These are phyloP conservation scores for Brasilioporus rufonigricans DNA, from an alignment of 768 basidiomycete species.

Conservation along the genomic window DNA sequence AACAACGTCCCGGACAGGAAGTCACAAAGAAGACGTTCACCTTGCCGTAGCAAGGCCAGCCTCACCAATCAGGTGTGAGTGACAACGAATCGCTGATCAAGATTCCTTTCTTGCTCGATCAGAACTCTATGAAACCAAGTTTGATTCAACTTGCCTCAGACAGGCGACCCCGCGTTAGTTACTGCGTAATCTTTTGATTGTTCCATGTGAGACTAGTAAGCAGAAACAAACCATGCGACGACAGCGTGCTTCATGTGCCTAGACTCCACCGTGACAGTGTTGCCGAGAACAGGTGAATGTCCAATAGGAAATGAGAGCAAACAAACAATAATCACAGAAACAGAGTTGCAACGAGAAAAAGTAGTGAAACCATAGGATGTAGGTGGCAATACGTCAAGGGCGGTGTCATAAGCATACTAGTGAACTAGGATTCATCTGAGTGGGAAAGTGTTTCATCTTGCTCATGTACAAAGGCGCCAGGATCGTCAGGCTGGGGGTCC, in stretches of 20 bases:
- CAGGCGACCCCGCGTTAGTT: conserved; percentile 10
- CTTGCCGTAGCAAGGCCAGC: conserved; percentile 6
- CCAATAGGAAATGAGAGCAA: not conserved
- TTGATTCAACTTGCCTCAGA: conserved; percentile 12
- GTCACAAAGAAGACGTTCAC: conserved; percentile 6
- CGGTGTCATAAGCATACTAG: not conserved
- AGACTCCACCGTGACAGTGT: not conserved
- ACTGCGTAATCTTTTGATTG: conserved; percentile 13
- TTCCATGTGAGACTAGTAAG: conserved; percentile 1
- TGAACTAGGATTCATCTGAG: conserved; percentile 11
- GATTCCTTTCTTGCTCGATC: not conserved
- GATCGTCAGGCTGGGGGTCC: not conserved
- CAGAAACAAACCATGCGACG: conserved; percentile 13
- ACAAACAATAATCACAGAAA: not conserved
- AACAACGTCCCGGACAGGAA: conserved; percentile 12
- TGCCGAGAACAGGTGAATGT: not conserved
- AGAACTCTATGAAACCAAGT: no score
- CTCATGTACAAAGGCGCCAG: not conserved
- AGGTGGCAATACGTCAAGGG: not conserved
- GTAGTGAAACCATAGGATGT: conserved; percentile 1
- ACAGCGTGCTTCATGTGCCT: conserved; percentile 23
- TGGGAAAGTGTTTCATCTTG: conserved; percentile 1
- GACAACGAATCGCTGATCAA: conserved; percentile 9
- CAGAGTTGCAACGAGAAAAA: not conserved
- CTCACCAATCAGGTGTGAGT: conserved; percentile 24